Percentiles rank a stretch among this genome's conserved stretches.
Evolutionary conservation across 352 stramenopile genomes (phyloP).

Genomic region (Pythium dissimile): DNA sequence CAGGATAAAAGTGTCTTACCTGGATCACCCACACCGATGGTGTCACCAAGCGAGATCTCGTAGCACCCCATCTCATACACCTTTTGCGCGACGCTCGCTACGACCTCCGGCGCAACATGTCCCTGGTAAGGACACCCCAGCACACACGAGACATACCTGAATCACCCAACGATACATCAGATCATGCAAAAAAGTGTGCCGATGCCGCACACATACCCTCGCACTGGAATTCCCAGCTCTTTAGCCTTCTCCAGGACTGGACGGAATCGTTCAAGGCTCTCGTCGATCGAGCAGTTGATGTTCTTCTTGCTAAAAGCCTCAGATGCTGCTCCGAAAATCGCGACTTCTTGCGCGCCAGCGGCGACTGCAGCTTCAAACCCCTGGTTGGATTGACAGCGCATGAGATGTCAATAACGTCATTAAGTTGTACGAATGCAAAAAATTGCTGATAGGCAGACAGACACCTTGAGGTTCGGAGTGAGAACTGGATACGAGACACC

Average conservation of each 20-base stretch:
- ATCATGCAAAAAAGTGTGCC: too few species aligned
- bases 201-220: slow-evolving; percentile 60
- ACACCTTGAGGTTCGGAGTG: slow-evolving; percentile 93
- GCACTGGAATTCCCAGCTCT: slow-evolving; percentile 79
- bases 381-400: slow-evolving; percentile 21
- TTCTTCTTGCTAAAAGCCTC: slow-evolving; percentile 96
- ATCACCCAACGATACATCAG: too few species aligned
- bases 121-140: slow-evolving; percentile 96
- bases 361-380: slow-evolving; percentile 86
- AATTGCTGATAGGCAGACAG: not conserved
- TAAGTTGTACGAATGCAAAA: not conserved
- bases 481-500: slow-evolving; percentile 90
- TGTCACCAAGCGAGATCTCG: slow-evolving; percentile 94
- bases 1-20: slow-evolving; percentile 33
- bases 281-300: slow-evolving; percentile 96
- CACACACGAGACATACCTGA: slow-evolving; percentile 96
- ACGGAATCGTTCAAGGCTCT: slow-evolving; percentile 92
- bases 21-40: slow-evolving; percentile 91
- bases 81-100: slow-evolving; percentile 76
- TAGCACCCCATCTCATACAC: slow-evolving; percentile 95
- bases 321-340: slow-evolving; percentile 95
- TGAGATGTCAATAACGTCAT: not conserved
- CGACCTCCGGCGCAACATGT: slow-evolving; percentile 69
- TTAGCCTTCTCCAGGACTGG: slow-evolving; percentile 85
- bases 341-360: slow-evolving; percentile 89